These are phyloP conservation scores for Strombidium stylifer DNA, from an alignment of 73 alveolate genomes.

Conservation along the genomic window DNA sequence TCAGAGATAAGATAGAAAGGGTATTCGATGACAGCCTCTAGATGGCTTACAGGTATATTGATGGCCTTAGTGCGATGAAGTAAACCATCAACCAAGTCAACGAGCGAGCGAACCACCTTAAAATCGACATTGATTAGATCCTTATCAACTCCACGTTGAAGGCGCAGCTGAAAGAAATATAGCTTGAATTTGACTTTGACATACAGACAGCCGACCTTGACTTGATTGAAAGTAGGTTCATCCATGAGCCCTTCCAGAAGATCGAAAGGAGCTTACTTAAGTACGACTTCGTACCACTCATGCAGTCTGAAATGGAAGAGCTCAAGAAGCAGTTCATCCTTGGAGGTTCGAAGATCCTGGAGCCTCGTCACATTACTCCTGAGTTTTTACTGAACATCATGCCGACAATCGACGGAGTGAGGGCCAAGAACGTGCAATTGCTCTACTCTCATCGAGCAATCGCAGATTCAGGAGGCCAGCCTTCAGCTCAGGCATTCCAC, in stretches of 20 bases:
- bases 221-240: conserved; percentile 15
- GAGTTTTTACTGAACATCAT: conserved; percentile 34
- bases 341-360: conserved; percentile 38
- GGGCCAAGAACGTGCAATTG: too few species aligned
- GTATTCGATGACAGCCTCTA: conserved; percentile 22
- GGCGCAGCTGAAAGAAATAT: conserved; percentile 20
- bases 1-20: conserved; percentile 12
- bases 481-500: conserved; percentile 62
- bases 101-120: conserved; percentile 3
- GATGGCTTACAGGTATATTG: conserved; percentile 25
- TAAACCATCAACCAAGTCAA: background rate
- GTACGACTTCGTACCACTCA: conserved; percentile 35
- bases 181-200: conserved; percentile 36
- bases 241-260: conserved; percentile 39
- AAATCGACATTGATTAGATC: conserved; percentile 27
- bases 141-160: conserved; percentile 19
- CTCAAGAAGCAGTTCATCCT: conserved; percentile 6
- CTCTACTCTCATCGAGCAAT: too few species aligned
- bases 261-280: conserved; percentile 26
- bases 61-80: conserved; percentile 37
- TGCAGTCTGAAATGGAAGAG: background rate
- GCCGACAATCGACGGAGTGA: too few species aligned
- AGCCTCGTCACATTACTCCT: conserved; percentile 9
- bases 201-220: conserved; percentile 26
- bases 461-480: background rate